Conservation (phyloP, 371 early-diverging fungal genomes). For the Syncephalastrum monosporum region DNA sequence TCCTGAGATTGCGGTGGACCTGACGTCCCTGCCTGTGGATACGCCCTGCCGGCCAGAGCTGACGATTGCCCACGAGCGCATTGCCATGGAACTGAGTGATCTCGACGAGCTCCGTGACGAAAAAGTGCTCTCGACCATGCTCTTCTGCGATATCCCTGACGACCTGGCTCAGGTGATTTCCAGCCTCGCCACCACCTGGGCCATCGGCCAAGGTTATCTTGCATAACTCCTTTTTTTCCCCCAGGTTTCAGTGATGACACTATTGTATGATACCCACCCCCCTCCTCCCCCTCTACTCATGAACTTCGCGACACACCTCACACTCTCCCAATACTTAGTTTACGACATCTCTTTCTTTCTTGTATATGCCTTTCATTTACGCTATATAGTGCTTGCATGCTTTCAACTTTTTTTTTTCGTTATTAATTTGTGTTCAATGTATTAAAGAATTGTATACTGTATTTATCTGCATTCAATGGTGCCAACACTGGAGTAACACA, state of each 20-base stretch:
- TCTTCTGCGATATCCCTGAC: slow-evolving; percentile 40
- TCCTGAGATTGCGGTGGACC: slow-evolving; percentile 36
- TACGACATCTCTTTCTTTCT: too few species aligned
- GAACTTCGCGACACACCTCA: too few species aligned
- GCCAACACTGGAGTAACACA: too few species aligned
- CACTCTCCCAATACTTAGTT: too few species aligned
- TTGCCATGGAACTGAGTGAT: slow-evolving; percentile 38
- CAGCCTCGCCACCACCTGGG: slow-evolving; percentile 32
- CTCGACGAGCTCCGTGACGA: slow-evolving; percentile 22
- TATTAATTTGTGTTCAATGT: too few species aligned
- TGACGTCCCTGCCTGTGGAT: slow-evolving; percentile 6
- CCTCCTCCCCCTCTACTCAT: too few species aligned
- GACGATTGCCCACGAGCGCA: slow-evolving; percentile 31
- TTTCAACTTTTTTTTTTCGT: background rate
- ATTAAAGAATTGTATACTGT: too few species aligned
- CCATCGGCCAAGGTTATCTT: slow-evolving; percentile 26
- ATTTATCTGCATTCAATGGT: too few species aligned
- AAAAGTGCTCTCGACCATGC: slow-evolving; percentile 24
- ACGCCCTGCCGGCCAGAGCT: slow-evolving; percentile 23
- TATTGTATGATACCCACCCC: too few species aligned
- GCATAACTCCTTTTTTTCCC: slow-evolving; percentile 6
- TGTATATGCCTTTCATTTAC: too few species aligned
- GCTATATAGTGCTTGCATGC: slow-evolving; percentile 1
- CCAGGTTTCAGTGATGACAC: too few species aligned
- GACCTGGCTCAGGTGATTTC: slow-evolving; percentile 24